Evolutionary conservation across 2,329 filamentous ascomycete species (phyloP), one percentile per base, ranked within the genome.

Genomic region (Arthroderma sp.): DNA sequence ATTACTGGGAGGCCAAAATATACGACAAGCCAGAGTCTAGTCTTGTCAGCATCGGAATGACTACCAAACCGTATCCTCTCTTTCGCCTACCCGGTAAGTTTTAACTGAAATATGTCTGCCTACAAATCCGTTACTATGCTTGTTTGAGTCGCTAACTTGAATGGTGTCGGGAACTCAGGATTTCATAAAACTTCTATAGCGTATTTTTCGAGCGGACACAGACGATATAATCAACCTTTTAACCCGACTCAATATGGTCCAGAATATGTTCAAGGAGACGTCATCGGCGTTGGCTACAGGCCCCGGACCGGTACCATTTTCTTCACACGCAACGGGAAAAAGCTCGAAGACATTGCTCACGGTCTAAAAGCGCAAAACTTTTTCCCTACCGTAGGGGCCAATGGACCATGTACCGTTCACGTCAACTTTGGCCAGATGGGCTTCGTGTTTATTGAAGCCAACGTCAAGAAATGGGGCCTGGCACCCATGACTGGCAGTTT

Each of bases 1-100:
- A 98, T 64, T 98, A 98, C 65, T 98, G 91, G 91, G 91, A 98
- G 64, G 85, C 88, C 45, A 98, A 98, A 71, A 83, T 98, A 43
- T 98, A 93, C 66, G 91, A 98, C 50, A 96, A 96, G 67, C 87
- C 91, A 3, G 91, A 96, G 51, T 78, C 70, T 47, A 94, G 86
- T 0, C 69, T 86, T 52, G 75, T 98, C 50, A 88, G 84, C 59
- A 87, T 98, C 55, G 91, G 91, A 53, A 84, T 98, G 72, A 84
- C 85, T 38, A 98, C 91, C 15, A 98, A 98, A 61, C 91, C 91
- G 5, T 98, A 98, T 62, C 91, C 91, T 11, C 69, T 96, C 40
- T 98, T 98, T 63, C 75, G 91, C 56, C 68, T 98, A 57, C 91
- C 91, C 60, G 91, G 89, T 94, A 75, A 51, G 80, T 61, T 49